Evolutionary conservation across 1,284 basidiomycete genomes (phyloP).

Genomic region (Austroboletus niveus): DNA sequence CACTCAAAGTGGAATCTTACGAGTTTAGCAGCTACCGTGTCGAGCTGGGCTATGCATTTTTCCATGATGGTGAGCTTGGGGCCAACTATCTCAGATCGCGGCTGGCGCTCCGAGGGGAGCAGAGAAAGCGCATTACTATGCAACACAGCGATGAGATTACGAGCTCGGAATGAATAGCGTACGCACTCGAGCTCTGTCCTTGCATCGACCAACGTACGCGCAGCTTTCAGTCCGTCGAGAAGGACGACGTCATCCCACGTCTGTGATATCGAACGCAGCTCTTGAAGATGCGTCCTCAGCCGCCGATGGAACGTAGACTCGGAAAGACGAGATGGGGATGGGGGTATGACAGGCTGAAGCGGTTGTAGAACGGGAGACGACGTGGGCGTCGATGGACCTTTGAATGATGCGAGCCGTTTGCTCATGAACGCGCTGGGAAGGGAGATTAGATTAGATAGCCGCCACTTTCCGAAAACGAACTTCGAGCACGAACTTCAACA

Average conservation of each 20-base stretch:
- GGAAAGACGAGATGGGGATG: conserved; percentile 50
- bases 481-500: conserved; percentile 4
- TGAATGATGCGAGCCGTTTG: conserved; percentile 67
- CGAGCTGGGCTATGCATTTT: conserved; percentile 55
- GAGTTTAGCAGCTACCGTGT: conserved; percentile 57
- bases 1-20: conserved; percentile 39
- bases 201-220: conserved; percentile 61
- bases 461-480: not conserved
- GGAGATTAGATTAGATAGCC: conserved; percentile 27
- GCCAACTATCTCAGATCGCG: conserved; percentile 54
- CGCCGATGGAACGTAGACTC: conserved; percentile 77
- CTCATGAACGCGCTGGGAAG: conserved; percentile 22
- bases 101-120: conserved; percentile 49
- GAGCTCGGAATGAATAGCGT: not conserved
- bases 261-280: conserved; percentile 54
- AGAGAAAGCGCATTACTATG: conserved; percentile 61
- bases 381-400: conserved; percentile 70
- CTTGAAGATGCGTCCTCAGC: conserved; percentile 59
- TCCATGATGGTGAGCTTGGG: conserved; percentile 71
- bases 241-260: conserved; percentile 78
- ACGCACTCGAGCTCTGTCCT: conserved; percentile 77
- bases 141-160: not conserved
- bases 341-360: conserved; percentile 34
- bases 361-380: conserved; percentile 56
- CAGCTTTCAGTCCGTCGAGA: conserved; percentile 69